These are phyloP conservation scores for Colletotrichum cereale DNA, from an alignment of 2,329 filamentous ascomycete species.

Conservation along the genomic window DNA sequence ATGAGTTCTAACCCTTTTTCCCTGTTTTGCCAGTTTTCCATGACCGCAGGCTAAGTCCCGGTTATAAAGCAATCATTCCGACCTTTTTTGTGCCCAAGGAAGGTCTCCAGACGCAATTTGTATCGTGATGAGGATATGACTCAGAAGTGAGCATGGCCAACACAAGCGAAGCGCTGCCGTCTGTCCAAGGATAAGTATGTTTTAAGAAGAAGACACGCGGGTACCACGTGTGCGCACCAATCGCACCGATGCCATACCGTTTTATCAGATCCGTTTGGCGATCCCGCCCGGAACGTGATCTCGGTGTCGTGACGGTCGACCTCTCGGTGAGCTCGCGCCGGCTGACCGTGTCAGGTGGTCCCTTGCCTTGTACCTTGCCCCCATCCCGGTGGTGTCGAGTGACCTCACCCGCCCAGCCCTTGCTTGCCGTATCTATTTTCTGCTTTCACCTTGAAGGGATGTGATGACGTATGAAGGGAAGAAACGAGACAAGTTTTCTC, in stretches of 20 bases:
- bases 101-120: conserved; percentile 8
- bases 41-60: conserved; percentile 5
- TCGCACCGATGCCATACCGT: conserved; percentile 22
- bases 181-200: conserved; percentile 10
- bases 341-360: conserved; percentile 32
- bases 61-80: conserved; percentile 26
- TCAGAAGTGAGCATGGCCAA: background rate
- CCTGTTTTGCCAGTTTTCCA: conserved; percentile 12
- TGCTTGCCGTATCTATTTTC: background rate
- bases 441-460: background rate
- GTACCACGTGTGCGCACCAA: conserved; percentile 13
- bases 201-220: background rate
- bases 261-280: conserved; percentile 25
- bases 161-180: background rate
- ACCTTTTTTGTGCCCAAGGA: background rate
- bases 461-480: conserved; percentile 13
- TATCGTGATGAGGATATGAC: conserved; percentile 10
- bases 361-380: conserved; percentile 22
- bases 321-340: conserved; percentile 26
- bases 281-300: conserved; percentile 16
- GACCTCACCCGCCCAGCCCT: conserved; percentile 12
- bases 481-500: background rate
- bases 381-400: conserved; percentile 20
- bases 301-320: conserved; percentile 16
- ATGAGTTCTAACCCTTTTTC: conserved; percentile 32